phyloP scores from a whole-genome alignment of 768 basidiomycete species.

The Boletus reticulatus region DNA sequence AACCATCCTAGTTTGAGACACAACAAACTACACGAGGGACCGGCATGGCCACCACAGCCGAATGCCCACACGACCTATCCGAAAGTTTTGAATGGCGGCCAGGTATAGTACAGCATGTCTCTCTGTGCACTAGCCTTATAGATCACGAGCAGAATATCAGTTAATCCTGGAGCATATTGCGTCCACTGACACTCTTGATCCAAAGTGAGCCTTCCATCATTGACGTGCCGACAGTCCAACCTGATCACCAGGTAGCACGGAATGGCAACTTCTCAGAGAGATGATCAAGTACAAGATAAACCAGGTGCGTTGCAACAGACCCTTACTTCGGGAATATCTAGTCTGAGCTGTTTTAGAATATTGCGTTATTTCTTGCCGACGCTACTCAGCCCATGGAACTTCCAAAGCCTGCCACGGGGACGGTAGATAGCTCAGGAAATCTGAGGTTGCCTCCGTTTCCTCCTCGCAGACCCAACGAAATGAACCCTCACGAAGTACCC shows the following conservation, averaged over 20 bases:
- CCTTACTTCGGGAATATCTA: neutral
- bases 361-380: conserved; percentile 44
- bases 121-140: conserved; percentile 1
- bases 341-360: conserved; percentile 40
- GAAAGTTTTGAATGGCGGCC: conserved; percentile 47
- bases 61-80: conserved; percentile 9
- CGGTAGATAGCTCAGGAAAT: conserved; percentile 45
- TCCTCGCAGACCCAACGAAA: conserved; percentile 48
- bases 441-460: conserved; percentile 74
- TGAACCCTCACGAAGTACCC: conserved; percentile 52
- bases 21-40: no score
- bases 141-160: conserved; percentile 51
- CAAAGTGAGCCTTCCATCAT: conserved; percentile 23
- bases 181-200: conserved; percentile 63
- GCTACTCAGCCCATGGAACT: conserved; percentile 38
- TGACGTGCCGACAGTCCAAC: conserved; percentile 4
- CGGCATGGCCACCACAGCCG: conserved; percentile 20
- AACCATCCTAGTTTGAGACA: no score
- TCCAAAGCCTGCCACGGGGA: conserved; percentile 37
- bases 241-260: conserved; percentile 42
- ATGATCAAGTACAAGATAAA: conserved; percentile 70
- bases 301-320: conserved; percentile 43
- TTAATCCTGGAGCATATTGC: conserved; percentile 59
- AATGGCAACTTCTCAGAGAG: conserved; percentile 69
- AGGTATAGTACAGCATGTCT: conserved; percentile 36